phyloP scores from a whole-genome alignment of 2,329 filamentous ascomycete genomes.

The Colletotrichum tanaceti region DNA sequence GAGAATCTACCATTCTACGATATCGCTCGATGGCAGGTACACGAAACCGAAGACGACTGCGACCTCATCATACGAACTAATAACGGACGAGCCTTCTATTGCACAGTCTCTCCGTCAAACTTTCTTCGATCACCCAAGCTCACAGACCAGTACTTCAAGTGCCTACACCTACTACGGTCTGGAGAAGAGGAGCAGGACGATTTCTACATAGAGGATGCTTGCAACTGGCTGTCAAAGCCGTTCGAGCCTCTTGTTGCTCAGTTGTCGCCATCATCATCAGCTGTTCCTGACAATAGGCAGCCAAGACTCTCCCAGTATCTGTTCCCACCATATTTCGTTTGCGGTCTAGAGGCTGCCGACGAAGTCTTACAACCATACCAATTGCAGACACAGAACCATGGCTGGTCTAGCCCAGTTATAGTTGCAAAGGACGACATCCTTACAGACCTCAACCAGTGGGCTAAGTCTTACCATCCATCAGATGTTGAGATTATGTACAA shows the following conservation, averaged over 20 bases:
- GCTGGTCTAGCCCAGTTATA: conserved; percentile 1
- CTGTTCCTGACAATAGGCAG: conserved; percentile 18
- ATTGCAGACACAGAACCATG: neutral
- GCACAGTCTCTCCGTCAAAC: conserved; percentile 21
- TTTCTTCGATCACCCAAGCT: conserved; percentile 35
- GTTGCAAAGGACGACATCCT: conserved; percentile 40
- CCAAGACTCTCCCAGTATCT: conserved; percentile 42
- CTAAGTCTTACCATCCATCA: conserved; percentile 42
- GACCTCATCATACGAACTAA: conserved; percentile 40
- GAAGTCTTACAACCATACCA: conserved; percentile 39
- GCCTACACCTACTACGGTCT: conserved; percentile 31
- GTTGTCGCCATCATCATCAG: conserved; percentile 40
- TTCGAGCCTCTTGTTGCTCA: conserved; percentile 42
- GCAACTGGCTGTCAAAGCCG: conserved; percentile 25
- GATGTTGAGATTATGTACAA: conserved; percentile 40
- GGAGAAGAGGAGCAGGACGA: conserved; percentile 36
- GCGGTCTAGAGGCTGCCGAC: conserved; percentile 40
- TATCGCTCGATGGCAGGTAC: conserved; percentile 36
- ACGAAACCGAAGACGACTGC: conserved; percentile 42
- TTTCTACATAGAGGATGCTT: conserved; percentile 36
- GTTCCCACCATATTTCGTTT: conserved; percentile 42
- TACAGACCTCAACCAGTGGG: conserved; percentile 43
- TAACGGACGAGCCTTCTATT: conserved; percentile 36
- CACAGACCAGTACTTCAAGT: conserved; percentile 40
- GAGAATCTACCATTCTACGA: conserved; percentile 23